phyloP scores from a whole-genome alignment of 192 early-diverging fungal genomes.

The Coemansia asiatica region DNA sequence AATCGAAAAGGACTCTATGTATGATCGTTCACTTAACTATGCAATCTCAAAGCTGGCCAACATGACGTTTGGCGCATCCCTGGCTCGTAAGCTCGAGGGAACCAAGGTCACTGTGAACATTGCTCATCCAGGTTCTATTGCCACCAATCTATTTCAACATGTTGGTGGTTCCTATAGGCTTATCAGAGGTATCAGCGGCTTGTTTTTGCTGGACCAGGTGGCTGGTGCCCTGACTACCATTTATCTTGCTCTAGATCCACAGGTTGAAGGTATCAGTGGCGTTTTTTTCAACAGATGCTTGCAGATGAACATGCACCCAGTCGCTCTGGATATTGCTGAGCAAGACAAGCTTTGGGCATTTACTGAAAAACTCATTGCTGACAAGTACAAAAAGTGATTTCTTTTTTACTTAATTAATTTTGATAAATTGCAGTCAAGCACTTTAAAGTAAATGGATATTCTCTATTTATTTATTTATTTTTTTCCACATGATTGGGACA shows the following conservation, averaged over 20 bases:
- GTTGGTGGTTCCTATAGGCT: background rate
- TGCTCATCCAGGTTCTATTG: slow-evolving; percentile 18
- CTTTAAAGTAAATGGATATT: background rate
- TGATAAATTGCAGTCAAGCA: background rate
- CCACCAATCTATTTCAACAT: slow-evolving; percentile 10
- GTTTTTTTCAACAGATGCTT: slow-evolving; percentile 11
- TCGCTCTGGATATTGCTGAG: slow-evolving; percentile 8
- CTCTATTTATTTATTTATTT: background rate
- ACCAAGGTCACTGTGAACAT: slow-evolving; percentile 16
- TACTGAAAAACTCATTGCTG: slow-evolving; percentile 19
- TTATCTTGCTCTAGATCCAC: slow-evolving; percentile 12
- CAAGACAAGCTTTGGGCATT: slow-evolving; percentile 29
- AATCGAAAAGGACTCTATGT: slow-evolving; percentile 14
- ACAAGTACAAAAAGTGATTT: background rate
- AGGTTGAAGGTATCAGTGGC: slow-evolving; percentile 13
- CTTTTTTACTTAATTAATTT: background rate
- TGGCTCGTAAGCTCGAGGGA: slow-evolving; percentile 21
- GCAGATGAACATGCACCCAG: slow-evolving; percentile 13
- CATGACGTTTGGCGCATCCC: slow-evolving; percentile 26
- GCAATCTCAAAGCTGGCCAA: slow-evolving; percentile 49
- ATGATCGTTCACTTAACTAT: slow-evolving; percentile 31
- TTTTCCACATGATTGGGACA: background rate
- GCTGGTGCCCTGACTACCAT: slow-evolving; percentile 14
- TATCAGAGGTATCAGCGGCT: background rate
- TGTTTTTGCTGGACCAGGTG: slow-evolving; percentile 5